Evolutionary conservation across 495 filamentous ascomycete genomes (phyloP).

Genomic region (Choiromyces venosus): DNA sequence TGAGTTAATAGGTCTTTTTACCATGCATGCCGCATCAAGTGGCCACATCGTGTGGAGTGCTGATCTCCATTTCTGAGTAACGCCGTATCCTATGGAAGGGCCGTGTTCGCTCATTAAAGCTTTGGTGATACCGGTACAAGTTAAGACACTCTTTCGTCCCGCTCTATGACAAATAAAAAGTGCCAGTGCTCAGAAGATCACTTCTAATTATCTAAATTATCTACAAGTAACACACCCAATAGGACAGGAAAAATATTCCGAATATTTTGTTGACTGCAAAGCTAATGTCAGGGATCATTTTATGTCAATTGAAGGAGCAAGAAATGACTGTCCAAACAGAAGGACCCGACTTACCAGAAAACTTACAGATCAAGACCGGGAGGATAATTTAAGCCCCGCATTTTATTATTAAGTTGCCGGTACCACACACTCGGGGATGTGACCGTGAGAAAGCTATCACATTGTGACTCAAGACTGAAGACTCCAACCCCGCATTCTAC

Average conservation of each 20-base stretch:
- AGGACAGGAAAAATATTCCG: background rate
- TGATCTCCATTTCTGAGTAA: background rate
- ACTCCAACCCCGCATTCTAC: background rate
- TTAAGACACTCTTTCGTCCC: background rate
- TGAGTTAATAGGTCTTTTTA: background rate
- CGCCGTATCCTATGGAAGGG: background rate
- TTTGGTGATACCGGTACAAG: background rate
- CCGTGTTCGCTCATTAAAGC: background rate
- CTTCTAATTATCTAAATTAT: background rate
- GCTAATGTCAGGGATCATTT: background rate
- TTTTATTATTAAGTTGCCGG: background rate
- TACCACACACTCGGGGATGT: background rate
- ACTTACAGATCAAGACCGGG: background rate
- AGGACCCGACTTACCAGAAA: too few species aligned
- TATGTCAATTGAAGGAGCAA: background rate
- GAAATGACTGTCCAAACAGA: background rate
- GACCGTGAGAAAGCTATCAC: background rate
- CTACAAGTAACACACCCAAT: background rate
- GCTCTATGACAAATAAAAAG: background rate
- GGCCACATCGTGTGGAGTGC: background rate
- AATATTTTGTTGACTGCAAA: background rate
- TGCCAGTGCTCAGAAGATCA: background rate
- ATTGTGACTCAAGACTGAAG: too few species aligned
- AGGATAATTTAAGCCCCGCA: background rate
- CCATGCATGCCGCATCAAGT: background rate